These are phyloP conservation scores for Arthrobotrys entomopaga DNA, from an alignment of 2,329 filamentous ascomycete genomes.

Conservation along the genomic window DNA sequence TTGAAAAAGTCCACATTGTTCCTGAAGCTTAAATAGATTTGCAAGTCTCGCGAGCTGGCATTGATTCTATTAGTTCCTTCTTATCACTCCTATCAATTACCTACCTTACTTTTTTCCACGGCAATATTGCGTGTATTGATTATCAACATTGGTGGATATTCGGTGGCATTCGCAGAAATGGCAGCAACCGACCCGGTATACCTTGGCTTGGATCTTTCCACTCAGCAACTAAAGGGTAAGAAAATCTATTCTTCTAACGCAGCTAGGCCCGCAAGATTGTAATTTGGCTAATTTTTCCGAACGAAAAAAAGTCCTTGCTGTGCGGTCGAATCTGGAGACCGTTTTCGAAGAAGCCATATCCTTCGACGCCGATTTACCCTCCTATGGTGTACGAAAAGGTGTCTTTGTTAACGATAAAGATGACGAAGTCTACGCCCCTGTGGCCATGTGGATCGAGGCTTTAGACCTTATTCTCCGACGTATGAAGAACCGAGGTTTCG, in stretches of 20 bases:
- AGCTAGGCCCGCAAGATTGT: background rate
- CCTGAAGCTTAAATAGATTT: constrained; percentile 43
- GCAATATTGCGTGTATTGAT: too few species aligned
- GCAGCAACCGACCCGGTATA: constrained; percentile 71
- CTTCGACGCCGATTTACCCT: constrained; percentile 84
- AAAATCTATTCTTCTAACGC: background rate
- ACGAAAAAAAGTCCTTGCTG: constrained; percentile 74
- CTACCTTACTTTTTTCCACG: too few species aligned
- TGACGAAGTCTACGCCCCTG: constrained; percentile 90
- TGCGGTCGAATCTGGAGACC: constrained; percentile 82
- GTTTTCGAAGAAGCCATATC: constrained; percentile 89
- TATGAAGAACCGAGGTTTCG: constrained; percentile 75
- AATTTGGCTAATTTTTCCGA: background rate
- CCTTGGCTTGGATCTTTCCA: constrained; percentile 93
- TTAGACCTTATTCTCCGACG: constrained; percentile 83
- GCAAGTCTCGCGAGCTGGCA: constrained; percentile 26
- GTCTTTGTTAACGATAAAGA: constrained; percentile 83
- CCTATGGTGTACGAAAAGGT: constrained; percentile 86
- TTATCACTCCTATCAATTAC: background rate
- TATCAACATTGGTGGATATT: too few species aligned
- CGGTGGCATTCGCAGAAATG: constrained; percentile 58
- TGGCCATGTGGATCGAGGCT: constrained; percentile 93
- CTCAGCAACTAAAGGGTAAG: constrained; percentile 90
- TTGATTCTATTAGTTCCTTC: constrained; percentile 21
- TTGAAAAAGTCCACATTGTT: constrained; percentile 5